These are phyloP conservation scores for Tanacetum coccineum DNA, from an alignment of 129 eudicot genomes.

Conservation along the genomic window DNA sequence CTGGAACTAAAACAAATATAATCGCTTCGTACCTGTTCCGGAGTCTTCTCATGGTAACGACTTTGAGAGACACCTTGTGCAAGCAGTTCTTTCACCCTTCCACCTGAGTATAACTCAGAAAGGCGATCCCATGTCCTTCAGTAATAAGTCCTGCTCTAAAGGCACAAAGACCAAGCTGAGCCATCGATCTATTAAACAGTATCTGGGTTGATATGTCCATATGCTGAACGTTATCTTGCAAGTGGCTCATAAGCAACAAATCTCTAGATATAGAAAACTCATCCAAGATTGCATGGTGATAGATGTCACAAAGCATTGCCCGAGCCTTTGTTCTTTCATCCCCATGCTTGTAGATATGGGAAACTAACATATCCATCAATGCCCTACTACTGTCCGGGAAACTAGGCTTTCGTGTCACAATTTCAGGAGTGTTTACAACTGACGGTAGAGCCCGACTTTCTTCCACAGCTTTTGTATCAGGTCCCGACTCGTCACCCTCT, in stretches of 20 bases:
- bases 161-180: conserved; percentile 85
- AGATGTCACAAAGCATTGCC: conserved; percentile 95
- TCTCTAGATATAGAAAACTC: conserved; percentile 71
- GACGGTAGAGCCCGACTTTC: conserved; percentile 50
- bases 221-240: conserved; percentile 77
- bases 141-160: conserved; percentile 72
- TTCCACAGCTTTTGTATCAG: conserved; percentile 35
- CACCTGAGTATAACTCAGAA: conserved; percentile 86
- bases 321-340: conserved; percentile 96
- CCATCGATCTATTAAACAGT: conserved; percentile 80
- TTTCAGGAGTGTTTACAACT: conserved; percentile 62
- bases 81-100: conserved; percentile 87
- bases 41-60: conserved; percentile 84
- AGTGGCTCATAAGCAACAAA: conserved; percentile 87
- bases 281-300: conserved; percentile 76
- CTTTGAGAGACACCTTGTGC: conserved; percentile 90
- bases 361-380: conserved; percentile 64
- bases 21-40: conserved; percentile 61
- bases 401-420: conserved; percentile 61
- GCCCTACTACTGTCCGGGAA: conserved; percentile 68
- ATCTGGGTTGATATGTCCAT: conserved; percentile 87
- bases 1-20: no score
- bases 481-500: conserved; percentile 34
- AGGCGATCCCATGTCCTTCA: conserved; percentile 79
- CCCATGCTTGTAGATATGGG: conserved; percentile 61